Base-by-base conservation (phyloP, 2,329 filamentous ascomycete species). In the Epichloe glyceriae region DNA sequence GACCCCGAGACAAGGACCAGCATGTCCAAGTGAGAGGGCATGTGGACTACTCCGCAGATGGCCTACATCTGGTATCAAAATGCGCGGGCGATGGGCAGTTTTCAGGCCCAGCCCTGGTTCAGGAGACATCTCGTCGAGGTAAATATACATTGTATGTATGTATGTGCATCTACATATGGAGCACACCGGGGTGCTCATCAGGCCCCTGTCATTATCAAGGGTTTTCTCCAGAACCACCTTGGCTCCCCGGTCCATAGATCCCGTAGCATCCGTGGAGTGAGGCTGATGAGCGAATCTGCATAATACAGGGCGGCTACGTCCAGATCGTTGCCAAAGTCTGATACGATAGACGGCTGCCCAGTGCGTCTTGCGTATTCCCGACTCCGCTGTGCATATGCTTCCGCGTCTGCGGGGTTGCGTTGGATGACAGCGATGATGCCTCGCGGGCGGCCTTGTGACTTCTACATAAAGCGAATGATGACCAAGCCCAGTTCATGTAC, bases 251-350 rank as follows among this genome's bases (percentile, higher is more conserved):
- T 65, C 5, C 56, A 56, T 14, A 67, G 55, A 34, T 72, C 60
- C 67, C 70, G 73, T 1, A 73, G 57, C 4, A 61, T 60, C 66
- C 70, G 71, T 0, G 70, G 70, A 0, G 64, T 69, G 7, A 70
- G 60, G 52, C 71, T 72, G 68, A 73, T 72, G 26, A 71, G 57
- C 0, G 70, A 64, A 26, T 72, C 64, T 2, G 60, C 62, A 42
- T 26, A 26, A 26, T 26, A 66, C 11, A 67, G 46, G 0, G 57
- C 53, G 5, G 59, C 56, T 0, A 67, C 52, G 12, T 67, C 64
- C 6, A 64, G 53, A 12, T 72, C 70, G 47, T 70, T 58, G 0
- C 61, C 63, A 5, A 70, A 59, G 3, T 59, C 58, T 7, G 22
- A 22, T 22, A 22, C 60, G 53, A 19, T 66, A 61, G 0, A 67